Evolutionary conservation across 208 protist species (phyloP).

Genomic region (Vickermania ingenoplastis): DNA sequence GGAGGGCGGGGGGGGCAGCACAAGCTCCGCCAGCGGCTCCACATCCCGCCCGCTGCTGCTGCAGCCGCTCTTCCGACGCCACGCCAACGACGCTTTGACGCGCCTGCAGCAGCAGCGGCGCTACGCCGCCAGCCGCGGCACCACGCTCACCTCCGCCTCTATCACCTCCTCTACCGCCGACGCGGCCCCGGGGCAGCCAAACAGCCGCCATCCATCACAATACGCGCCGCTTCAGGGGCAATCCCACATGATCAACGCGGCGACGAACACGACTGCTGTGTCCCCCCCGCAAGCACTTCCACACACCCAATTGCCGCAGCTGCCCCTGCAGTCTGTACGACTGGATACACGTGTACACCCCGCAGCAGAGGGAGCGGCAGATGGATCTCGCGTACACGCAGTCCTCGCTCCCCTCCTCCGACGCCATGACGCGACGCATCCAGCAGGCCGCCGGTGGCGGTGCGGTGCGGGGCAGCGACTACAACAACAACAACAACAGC

Average conservation of each 20-base stretch:
- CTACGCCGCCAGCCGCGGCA: too few relatives aligned
- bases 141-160: conserved; percentile 22
- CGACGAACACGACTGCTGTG: not conserved
- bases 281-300: too few relatives aligned
- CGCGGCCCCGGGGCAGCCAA: conserved; percentile 27
- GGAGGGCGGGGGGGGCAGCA: not conserved
- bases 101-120: too few relatives aligned
- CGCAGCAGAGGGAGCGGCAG: not conserved
- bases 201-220: not conserved
- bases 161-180: conserved; percentile 55
- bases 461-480: not conserved
- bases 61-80: not conserved
- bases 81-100: not conserved
- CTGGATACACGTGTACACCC: not conserved
- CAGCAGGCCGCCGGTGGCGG: not conserved
- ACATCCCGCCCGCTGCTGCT: not conserved
- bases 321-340: not conserved
- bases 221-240: not conserved
- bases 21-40: not conserved
- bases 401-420: not conserved
- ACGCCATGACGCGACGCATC: not conserved
- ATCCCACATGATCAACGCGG: too few relatives aligned
- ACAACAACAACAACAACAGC: not conserved
- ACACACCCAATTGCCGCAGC: too few relatives aligned
- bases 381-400: not conserved